Evolutionary conservation across 768 basidiomycete species (phyloP).

Genomic region (Daedalea quercina): DNA sequence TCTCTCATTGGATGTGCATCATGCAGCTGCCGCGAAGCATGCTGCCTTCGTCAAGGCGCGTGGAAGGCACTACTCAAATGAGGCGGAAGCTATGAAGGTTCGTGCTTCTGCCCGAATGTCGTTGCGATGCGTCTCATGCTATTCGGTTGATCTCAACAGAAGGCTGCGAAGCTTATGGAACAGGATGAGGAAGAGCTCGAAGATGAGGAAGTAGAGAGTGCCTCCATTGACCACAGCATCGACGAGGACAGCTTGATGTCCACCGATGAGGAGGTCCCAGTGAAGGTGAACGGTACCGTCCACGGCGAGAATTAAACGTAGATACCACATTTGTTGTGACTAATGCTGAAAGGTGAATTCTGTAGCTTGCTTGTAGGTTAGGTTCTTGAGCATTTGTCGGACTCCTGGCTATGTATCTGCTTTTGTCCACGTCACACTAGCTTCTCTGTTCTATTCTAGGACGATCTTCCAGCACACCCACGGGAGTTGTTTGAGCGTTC

Average conservation of each 20-base stretch:
- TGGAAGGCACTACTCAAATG: slow-evolving; percentile 83
- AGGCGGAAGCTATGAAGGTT: slow-evolving; percentile 92
- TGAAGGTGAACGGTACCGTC: slow-evolving; percentile 17
- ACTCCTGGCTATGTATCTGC: not conserved
- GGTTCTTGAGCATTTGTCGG: not conserved
- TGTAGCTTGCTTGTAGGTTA: not conserved
- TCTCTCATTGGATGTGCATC: not conserved
- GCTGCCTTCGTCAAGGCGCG: slow-evolving; percentile 76
- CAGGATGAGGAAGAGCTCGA: slow-evolving; percentile 42
- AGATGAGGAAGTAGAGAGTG: slow-evolving; percentile 21
- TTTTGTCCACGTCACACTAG: not conserved
- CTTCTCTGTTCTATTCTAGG: too few species aligned
- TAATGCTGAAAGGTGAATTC: not conserved
- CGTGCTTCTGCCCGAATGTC: slow-evolving; percentile 3
- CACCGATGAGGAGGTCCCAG: slow-evolving; percentile 18
- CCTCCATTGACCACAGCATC: slow-evolving; percentile 12
- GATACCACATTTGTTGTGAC: not conserved
- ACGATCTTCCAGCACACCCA: too few species aligned
- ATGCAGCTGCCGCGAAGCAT: slow-evolving; percentile 73
- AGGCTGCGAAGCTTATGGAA: slow-evolving; percentile 55
- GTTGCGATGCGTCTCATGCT: slow-evolving; percentile 4
- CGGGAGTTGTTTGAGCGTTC: too few species aligned
- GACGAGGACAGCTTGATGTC: slow-evolving; percentile 18
- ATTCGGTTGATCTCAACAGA: slow-evolving; percentile 32
- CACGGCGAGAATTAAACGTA: not conserved